Evolutionary conservation across 1,284 basidiomycete genomes (phyloP), one percentile per base, ranked within the genome.

Genomic region (Trametes versicolor): DNA sequence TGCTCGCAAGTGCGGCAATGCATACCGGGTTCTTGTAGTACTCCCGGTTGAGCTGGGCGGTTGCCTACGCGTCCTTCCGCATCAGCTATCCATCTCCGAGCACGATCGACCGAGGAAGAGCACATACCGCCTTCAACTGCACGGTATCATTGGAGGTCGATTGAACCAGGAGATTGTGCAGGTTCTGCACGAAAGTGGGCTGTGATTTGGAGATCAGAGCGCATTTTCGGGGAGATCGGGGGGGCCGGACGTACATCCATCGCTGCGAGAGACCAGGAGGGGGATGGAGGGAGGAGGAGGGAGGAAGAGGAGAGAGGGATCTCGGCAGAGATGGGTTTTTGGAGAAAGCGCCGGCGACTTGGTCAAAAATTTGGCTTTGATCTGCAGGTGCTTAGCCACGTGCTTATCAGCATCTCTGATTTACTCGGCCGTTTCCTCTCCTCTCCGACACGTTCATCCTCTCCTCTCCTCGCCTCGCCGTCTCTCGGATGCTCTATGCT

Each of bases 21-120:
- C 95, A 98, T 80, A 87, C 83, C 19, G 96, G 87, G 76, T 91
- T 90, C 82, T 95, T 97, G 88, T 96, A 98, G 83, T 89, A 98
- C 60, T 96, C 91, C 70, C 89, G 90, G 80, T 97, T 97, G 63
- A 99, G 85, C 72, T 91, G 88, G 21, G 95, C 88, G 17, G 97
- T 99, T 8, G 97, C 97, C 95, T 98, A 72, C 12, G 49, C 23
- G 4, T 27, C 10, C 1, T 15, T 13, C 17, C 43, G 43, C 57
- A 45, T 58, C 17, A 69, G 58, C 21, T 41, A 29, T 23, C 10
- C 2, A 9, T 25, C 29, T 9, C 9, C 45, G 47, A 45, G 2
- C 48, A 41, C 27, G 53, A 61, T 60, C 67, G 58, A 17, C 25
- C 45, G 29, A 49, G 49, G 41, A 37, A 29, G 62, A 64, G 55